Base-by-base conservation (phyloP, 2,329 filamentous ascomycete species). In the Fusarium sp. region DNA sequence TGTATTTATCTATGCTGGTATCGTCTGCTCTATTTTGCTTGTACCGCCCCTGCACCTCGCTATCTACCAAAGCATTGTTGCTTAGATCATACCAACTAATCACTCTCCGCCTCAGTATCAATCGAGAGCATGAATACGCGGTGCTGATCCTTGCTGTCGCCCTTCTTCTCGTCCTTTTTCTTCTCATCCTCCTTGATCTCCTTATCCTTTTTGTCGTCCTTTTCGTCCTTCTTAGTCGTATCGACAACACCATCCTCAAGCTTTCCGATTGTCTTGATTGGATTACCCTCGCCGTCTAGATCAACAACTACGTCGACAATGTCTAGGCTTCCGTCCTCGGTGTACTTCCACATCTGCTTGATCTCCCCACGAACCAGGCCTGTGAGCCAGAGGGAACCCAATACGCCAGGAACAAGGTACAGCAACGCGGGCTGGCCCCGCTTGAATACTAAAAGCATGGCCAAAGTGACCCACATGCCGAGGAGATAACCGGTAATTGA, bases 351-450 rank as follows among this genome's bases (percentile, higher is more conserved):
- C 87, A 98, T 90, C 41, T 89, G 79, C 50, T 82, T 83, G 3
- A 95, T 67, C 74, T 98, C 94, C 3, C 93, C 91, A 13, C 89
- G 87, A 19, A 85, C 76, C 6, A 89, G 71, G 0, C 91, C 95
- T 3, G 92, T 96, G 5, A 89, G 78, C 91, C 93, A 96, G 2
- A 96, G 76, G 2, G 90, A 86, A 2, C 86, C 83, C 7, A 97
- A 81, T 0, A 98, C 93, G 1, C 92, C 90, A 0, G 95, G 95
- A 0, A 98, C 96, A 8, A 99, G 87, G 76, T 98, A 98, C 15
- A 99, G 82, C 32, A 99, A 84, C 9, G 96, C 95, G 1, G 95
- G 95, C 76, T 99, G 95, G 4, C 92, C 93, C 65, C 93, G 93
- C 46, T 90, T 86, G 74, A 89, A 96, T 11, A 93, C 80, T 49